Conservation (phyloP, 768 basidiomycete species). For the Calvatia gigantea region DNA sequence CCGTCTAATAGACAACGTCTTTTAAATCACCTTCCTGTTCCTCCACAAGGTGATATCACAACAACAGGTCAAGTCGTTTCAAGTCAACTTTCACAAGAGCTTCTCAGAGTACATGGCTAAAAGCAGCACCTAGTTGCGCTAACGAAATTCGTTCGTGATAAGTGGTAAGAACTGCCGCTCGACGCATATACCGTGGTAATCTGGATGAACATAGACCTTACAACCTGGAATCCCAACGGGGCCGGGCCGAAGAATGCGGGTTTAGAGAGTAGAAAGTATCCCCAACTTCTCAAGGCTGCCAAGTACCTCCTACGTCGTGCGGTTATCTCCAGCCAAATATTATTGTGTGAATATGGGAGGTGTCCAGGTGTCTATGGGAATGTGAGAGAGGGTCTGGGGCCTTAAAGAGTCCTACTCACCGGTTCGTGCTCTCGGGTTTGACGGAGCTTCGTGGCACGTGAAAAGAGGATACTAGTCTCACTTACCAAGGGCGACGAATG, state of each 20-base stretch:
- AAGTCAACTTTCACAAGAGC: background rate
- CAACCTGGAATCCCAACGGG: background rate
- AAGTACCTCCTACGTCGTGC: background rate
- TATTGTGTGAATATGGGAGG: background rate
- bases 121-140: background rate
- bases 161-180: background rate
- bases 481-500: no score
- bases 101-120: background rate
- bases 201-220: background rate
- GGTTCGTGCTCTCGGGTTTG: no score
- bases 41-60: background rate
- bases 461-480: no score
- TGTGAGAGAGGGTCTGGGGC: no score
- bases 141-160: background rate
- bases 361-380: no score
- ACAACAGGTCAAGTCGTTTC: background rate
- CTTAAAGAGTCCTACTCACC: no score
- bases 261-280: background rate
- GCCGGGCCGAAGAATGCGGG: background rate
- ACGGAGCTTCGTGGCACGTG: no score
- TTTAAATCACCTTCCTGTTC: background rate
- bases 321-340: background rate
- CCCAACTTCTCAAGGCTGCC: background rate
- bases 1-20: no score
- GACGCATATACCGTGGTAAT: background rate